phyloP scores from a whole-genome alignment of 345 rosid genomes.

The Excoecaria agallocha region DNA sequence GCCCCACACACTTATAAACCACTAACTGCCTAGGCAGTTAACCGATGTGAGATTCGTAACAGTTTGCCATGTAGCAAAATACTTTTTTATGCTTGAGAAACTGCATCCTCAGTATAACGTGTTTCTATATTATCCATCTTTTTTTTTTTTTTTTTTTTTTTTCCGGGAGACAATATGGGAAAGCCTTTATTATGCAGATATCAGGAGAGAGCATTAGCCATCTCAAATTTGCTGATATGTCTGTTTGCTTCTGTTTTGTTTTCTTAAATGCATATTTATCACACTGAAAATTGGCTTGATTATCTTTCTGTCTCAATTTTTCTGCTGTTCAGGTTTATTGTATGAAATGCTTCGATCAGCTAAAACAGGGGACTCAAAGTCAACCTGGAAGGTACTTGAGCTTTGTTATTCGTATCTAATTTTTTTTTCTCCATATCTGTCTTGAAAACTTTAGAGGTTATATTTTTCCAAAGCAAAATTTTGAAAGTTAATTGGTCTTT shows the following conservation, averaged over 20 bases:
- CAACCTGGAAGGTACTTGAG: slow-evolving; percentile 83
- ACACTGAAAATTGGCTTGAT: slow-evolving; percentile 4
- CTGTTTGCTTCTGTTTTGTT: neutral
- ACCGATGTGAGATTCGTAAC: no score
- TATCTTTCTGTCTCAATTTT: neutral
- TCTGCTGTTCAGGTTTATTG: slow-evolving; percentile 73
- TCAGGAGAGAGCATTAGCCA: neutral
- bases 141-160: no score
- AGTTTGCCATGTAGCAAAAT: neutral
- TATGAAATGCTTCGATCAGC: slow-evolving; percentile 95
- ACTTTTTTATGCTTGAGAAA: neutral
- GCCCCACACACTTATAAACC: no score
- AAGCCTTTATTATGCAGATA: neutral
- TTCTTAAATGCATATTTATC: neutral
- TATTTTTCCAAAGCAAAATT: neutral
- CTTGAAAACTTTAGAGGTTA: neutral
- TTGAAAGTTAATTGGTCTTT: neutral
- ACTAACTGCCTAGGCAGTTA: no score
- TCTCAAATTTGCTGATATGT: slow-evolving; percentile 12
- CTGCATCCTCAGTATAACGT: neutral
- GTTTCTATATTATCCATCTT: neutral
- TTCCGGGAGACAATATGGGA: neutral
- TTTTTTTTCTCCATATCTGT: neutral
- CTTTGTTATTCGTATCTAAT: neutral
- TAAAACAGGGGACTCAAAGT: slow-evolving; percentile 76